Evolutionary conservation across 1,284 basidiomycete genomes (phyloP), one percentile per base, ranked within the genome.

Genomic region (Ustilago tritici): DNA sequence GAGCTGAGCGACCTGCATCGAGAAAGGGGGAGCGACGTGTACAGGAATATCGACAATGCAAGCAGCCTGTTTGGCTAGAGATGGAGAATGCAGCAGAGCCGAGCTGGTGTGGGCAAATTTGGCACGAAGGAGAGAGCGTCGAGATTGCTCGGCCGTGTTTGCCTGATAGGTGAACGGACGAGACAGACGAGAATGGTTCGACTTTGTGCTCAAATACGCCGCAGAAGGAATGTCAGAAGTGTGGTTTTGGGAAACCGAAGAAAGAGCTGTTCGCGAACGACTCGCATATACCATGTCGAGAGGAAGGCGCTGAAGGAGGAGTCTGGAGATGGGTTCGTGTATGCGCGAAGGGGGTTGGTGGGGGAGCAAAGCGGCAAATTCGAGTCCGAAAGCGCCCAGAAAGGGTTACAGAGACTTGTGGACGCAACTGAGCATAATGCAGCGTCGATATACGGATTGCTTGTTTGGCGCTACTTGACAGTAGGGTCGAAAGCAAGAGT

Each of bases 171-270:
- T 5, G 36, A 32, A 19, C 28, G 3, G n/a, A 47, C 15, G 1
- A 31, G 23, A 19, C 35, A 2, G n/a, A 47, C 15, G 4, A 31
- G 17, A 15, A 17, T 31, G 17, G 38, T 15, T 49, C 6, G 17
- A 23, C n/a, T 67, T 73, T 38, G 23, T 17, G 31, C 14, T 19
- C 15, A 23, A 31, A 28, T 54, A 38, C 19, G 52, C 35, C 3
- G 56, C 9, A 15, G 43, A 19, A 23, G 8, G 19, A 17, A 35
- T 11, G 36, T 23, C 6, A 19, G 61, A 28, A 28, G 23, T 35
- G 8, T 67, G 64, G 32, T 76, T 76, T 53, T 63, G 64, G 15
- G 65, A 65, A 65, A 70, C 50, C 31, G 73, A 65, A 60, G 68
- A 67, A 15, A 76, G 69, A 43, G 69, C 74, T 15, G 35, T 36